Evolutionary conservation across 306 rosid genomes (phyloP).

Genomic region (Fragaria ananassa): DNA sequence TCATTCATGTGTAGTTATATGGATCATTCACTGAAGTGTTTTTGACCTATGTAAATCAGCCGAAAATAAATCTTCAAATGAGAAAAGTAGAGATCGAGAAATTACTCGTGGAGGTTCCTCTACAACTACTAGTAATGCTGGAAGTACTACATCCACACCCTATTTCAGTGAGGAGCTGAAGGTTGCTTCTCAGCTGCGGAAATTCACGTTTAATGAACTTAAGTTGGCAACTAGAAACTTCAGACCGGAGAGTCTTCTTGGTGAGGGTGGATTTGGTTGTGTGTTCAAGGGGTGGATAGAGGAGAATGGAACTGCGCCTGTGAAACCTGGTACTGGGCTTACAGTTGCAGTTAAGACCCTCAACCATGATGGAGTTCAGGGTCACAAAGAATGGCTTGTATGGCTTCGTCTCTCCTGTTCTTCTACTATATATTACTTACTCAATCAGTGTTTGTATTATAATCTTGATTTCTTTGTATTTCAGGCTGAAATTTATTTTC

Average conservation of each 20-base stretch:
- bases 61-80: conserved; percentile 51
- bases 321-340: conserved; percentile 95
- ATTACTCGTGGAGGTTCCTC: conserved; percentile 54
- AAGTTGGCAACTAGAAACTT: conserved; percentile 93
- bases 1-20: not conserved
- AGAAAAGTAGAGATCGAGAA: conserved; percentile 48
- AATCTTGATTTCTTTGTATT: conserved; percentile 23
- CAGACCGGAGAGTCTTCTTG: conserved; percentile 95
- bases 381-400: conserved; percentile 99
- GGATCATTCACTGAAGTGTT: conserved; percentile 11
- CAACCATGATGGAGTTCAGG: conserved; percentile 94
- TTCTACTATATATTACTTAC: conserved; percentile 3
- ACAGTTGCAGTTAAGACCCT: conserved; percentile 97
- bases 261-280: conserved; percentile 99
- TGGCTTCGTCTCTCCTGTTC: conserved; percentile 21
- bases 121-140: conserved; percentile 60
- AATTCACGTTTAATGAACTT: conserved; percentile 85
- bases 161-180: conserved; percentile 85
- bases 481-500: conserved; percentile 93
- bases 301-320: conserved; percentile 94
- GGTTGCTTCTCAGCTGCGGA: conserved; percentile 85
- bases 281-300: conserved; percentile 99
- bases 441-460: conserved; percentile 11
- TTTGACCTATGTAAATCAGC: conserved; percentile 32
- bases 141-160: conserved; percentile 69